Conservation (phyloP, 148 eudicot species). For the Pharnaceum exiguum region DNA sequence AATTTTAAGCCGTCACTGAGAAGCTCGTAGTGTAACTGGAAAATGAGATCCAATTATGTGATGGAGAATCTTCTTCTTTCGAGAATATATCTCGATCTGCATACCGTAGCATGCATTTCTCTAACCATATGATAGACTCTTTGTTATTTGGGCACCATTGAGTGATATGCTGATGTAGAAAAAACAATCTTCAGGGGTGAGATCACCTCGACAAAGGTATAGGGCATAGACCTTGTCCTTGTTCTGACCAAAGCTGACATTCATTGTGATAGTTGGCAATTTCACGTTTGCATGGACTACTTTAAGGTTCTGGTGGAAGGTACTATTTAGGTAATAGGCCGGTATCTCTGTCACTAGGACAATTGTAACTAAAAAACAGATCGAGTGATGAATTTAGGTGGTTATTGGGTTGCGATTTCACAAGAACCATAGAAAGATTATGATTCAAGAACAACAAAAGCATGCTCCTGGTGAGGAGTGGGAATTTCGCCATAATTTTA, state of each 20-base stretch:
- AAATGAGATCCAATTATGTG: not conserved
- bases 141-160: slow-evolving; percentile 15
- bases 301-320: too few relatives aligned
- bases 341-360: too few relatives aligned
- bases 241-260: slow-evolving; percentile 6
- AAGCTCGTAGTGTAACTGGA: not conserved
- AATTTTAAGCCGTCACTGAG: not conserved
- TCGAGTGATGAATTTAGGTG: too few relatives aligned
- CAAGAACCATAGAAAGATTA: too few relatives aligned
- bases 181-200: slow-evolving; percentile 8
- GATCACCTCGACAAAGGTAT: slow-evolving; percentile 13
- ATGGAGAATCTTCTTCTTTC: not conserved
- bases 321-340: too few relatives aligned
- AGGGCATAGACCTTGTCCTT: slow-evolving; percentile 3
- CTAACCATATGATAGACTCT: slow-evolving; percentile 12
- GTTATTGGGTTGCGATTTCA: too few relatives aligned
- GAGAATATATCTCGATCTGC: slow-evolving; percentile 5
- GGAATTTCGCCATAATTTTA: too few relatives aligned
- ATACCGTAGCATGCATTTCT: slow-evolving; percentile 21
- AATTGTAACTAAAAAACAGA: too few relatives aligned
- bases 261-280: too few relatives aligned
- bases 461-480: too few relatives aligned
- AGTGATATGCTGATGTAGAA: slow-evolving; percentile 3
- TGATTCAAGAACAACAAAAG: too few relatives aligned
- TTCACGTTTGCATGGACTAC: too few relatives aligned